phyloP scores from a whole-genome alignment of 495 filamentous ascomycete genomes.

The Daldinia loculata region DNA sequence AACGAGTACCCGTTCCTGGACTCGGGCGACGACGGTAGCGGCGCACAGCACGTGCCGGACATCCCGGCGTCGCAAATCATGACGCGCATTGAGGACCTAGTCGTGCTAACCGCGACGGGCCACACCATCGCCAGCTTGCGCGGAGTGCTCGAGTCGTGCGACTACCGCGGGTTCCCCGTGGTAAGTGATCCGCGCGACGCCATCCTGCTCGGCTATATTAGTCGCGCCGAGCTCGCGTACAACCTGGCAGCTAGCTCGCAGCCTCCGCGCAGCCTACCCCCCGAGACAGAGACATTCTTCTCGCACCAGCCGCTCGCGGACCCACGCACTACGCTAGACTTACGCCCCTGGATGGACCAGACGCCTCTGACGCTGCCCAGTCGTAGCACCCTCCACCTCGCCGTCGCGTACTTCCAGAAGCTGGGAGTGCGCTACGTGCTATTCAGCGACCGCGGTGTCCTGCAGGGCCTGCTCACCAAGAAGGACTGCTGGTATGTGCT shows the following conservation, averaged over 20 bases:
- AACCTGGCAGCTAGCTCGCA: slow-evolving; percentile 70
- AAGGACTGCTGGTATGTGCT: slow-evolving; percentile 98
- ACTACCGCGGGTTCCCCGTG: slow-evolving; percentile 92
- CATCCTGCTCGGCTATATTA: slow-evolving; percentile 88
- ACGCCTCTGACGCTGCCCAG: slow-evolving; percentile 90
- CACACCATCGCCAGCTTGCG: slow-evolving; percentile 83
- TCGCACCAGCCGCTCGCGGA: slow-evolving; percentile 83
- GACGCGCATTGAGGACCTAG: slow-evolving; percentile 90
- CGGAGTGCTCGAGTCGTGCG: slow-evolving; percentile 72
- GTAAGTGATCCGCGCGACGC: slow-evolving; percentile 78
- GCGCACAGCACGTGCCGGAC: slow-evolving; percentile 73
- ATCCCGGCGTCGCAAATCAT: slow-evolving; percentile 85
- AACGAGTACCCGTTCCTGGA: slow-evolving; percentile 97
- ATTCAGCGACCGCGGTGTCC: slow-evolving; percentile 79
- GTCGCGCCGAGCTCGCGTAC: slow-evolving; percentile 86
- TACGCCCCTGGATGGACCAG: slow-evolving; percentile 98
- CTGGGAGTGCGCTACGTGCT: slow-evolving; percentile 90
- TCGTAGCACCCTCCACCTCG: slow-evolving; percentile 76
- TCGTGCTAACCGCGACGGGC: slow-evolving; percentile 83
- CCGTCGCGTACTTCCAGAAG: slow-evolving; percentile 90
- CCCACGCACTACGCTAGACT: slow-evolving; percentile 78
- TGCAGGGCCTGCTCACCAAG: slow-evolving; percentile 92
- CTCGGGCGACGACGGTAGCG: slow-evolving; percentile 77
- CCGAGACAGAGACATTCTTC: slow-evolving; percentile 83
- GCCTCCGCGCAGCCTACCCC: slow-evolving; percentile 65